phyloP scores from a whole-genome alignment of 768 basidiomycete genomes.

The Lentinula guzmanii region DNA sequence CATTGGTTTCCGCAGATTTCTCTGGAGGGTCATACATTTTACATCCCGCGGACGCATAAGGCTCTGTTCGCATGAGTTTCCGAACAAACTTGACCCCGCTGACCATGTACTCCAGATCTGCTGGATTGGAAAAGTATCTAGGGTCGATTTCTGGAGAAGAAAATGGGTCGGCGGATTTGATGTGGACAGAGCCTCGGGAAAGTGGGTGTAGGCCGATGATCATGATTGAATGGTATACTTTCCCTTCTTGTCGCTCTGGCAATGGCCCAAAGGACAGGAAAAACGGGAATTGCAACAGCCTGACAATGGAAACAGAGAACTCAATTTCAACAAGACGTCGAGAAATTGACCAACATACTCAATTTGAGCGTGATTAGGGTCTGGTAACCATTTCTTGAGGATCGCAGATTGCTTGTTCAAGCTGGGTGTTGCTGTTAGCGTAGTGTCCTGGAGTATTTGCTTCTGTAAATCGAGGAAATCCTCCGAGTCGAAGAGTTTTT shows the following conservation, averaged over 20 bases:
- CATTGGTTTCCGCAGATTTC: background rate
- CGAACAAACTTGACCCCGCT: conserved; percentile 19
- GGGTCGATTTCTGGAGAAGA: conserved; percentile 39
- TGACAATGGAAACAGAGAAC: background rate
- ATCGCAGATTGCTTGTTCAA: conserved; percentile 1
- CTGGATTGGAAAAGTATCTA: conserved; percentile 25
- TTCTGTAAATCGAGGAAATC: background rate
- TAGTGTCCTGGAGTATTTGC: background rate
- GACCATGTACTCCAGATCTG: conserved; percentile 17
- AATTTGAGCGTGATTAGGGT: conserved; percentile 8
- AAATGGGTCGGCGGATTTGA: conserved; percentile 34
- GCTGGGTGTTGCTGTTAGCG: background rate
- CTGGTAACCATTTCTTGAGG: conserved; percentile 6
- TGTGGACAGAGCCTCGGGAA: conserved; percentile 36
- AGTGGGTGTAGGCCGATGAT: conserved; percentile 25
- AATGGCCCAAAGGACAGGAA: conserved; percentile 7
- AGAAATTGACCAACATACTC: conserved; percentile 11
- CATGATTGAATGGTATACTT: conserved; percentile 14
- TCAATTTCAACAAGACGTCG: background rate
- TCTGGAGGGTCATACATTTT: conserved; percentile 13
- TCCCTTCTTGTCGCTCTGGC: conserved; percentile 11
- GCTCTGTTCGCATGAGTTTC: conserved; percentile 10
- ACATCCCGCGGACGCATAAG: conserved; percentile 1
- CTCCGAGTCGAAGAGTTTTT: conserved; percentile 5
- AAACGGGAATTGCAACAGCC: conserved; percentile 7